Percentiles rank a stretch among this genome's conserved stretches.
Evolutionary conservation across 805 yeast genomes (phyloP).

Genomic region (Tetrapisispora taiwanensis): DNA sequence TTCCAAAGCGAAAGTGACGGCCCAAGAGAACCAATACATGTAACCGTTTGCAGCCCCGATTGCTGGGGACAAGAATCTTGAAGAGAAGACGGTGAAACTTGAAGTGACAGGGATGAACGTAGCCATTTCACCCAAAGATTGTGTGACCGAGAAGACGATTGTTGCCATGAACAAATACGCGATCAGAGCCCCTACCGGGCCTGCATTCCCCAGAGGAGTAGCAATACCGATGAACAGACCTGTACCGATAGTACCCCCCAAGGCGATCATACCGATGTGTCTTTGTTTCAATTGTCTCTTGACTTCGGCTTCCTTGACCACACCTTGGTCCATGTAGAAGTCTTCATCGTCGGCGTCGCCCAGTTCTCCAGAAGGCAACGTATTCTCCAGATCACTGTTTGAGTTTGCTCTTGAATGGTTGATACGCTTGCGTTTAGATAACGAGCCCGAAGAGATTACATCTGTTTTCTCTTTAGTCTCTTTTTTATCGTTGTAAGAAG

Average conservation of each 20-base stretch:
- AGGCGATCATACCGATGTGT: conserved; percentile 65
- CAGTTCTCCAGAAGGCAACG: no score
- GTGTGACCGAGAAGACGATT: conserved; percentile 55
- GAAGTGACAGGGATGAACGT: conserved; percentile 60
- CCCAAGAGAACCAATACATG: conserved; percentile 72
- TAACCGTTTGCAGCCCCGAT: conserved; percentile 65
- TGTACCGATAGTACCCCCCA: conserved; percentile 75
- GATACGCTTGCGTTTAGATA: neutral
- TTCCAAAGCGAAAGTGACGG: conserved; percentile 66
- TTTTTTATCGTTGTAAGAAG: neutral
- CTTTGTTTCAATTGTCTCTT: conserved; percentile 54
- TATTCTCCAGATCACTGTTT: neutral
- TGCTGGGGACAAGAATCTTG: conserved; percentile 59
- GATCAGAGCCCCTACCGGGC: conserved; percentile 60
- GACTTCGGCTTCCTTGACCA: conserved; percentile 34
- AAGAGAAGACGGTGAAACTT: conserved; percentile 60
- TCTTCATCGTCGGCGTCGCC: conserved; percentile 1
- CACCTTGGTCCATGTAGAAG: conserved; percentile 8
- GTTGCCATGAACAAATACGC: conserved; percentile 59
- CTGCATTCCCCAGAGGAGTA: conserved; percentile 44
- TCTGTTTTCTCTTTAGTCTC: neutral
- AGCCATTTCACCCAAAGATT: conserved; percentile 73
- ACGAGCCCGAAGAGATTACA: neutral
- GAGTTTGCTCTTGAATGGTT: neutral
- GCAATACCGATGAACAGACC: conserved; percentile 64